Evolutionary conservation across 2,329 filamentous ascomycete species (phyloP), one percentile per base, ranked within the genome.

Genomic region (Rutstroemia sp.): DNA sequence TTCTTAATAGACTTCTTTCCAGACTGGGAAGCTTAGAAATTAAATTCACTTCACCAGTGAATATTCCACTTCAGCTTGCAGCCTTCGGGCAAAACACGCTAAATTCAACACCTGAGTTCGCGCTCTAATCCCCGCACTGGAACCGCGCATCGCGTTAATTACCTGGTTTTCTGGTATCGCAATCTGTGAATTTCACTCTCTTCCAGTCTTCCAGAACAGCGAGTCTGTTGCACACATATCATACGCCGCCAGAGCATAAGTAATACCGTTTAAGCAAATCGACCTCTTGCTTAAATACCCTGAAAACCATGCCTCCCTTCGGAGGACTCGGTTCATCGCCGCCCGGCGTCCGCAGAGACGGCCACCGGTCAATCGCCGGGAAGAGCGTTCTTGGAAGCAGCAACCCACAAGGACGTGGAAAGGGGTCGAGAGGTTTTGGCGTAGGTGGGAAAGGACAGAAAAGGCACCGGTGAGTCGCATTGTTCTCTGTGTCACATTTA

Each of bases 391-490:
- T 49, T 14, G 25, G 34, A 12, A 42, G 45, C 19, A 39, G 30
- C 25, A 12, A 27, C 48, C n/a, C 17, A 14, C 25, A 17, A 21
- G 61, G 63, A 1, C 44, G 57, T 21, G 63, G 62, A 3, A 62
- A 60, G n/a, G 59, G 58, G 0, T 9, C 25, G 2, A 34, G 46
- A n/a, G 57, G 55, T 2, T 12, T 59, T 8, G 63, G 62, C 2
- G 27, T 57, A 1, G 53, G 56, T 19, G 48, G 37, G 4, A 19
- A 21, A 4, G 55, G 57, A 10, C 54, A 54, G 5, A 56, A 56
- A 58, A 48, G 57, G 30, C 48, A 57, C 58, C 50, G 21, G 59
- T 58, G 17, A 17, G 47, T n/a, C 2, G 25, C 3, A 9, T 19
- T 9, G 19, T 54, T 27, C 16, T 14, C n/a, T 12, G 9, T 7